Evolutionary conservation across 805 yeast genomes (phyloP).

Genomic region (Starmerella stigmatis): DNA sequence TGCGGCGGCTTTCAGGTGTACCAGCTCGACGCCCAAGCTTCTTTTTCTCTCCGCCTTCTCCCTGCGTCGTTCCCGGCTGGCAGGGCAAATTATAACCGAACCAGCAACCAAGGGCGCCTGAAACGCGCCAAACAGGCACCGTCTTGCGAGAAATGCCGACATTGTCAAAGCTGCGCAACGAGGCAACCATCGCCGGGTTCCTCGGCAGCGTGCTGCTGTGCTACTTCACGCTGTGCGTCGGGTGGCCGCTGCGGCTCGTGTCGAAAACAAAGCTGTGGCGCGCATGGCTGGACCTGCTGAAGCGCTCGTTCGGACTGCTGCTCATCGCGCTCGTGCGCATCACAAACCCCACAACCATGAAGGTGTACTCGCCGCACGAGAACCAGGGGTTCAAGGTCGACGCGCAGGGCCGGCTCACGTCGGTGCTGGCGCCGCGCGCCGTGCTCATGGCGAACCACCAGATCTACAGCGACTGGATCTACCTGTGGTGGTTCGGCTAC

Average conservation of each 20-base stretch:
- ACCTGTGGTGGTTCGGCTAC: conserved; percentile 75
- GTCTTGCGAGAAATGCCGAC: no score
- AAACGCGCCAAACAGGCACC: no score
- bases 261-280: conserved; percentile 12
- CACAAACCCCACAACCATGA: conserved; percentile 15
- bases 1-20: no score
- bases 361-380: conserved; percentile 14
- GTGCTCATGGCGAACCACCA: conserved; percentile 83
- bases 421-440: conserved; percentile 40
- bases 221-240: conserved; percentile 14
- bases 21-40: no score
- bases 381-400: conserved; percentile 7
- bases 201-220: conserved; percentile 6
- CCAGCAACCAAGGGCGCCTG: neutral
- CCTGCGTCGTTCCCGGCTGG: no score
- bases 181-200: conserved; percentile 12
- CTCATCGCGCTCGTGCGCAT: conserved; percentile 11
- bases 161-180: conserved; percentile 1
- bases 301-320: conserved; percentile 19
- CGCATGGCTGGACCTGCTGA: conserved; percentile 21
- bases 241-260: conserved; percentile 18
- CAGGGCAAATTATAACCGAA: no score
- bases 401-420: conserved; percentile 13
- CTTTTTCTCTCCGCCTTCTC: no score
- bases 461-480: conserved; percentile 89